A percentile compares a stretch with the other conserved stretches of the same genome.
phyloP scores from a whole-genome alignment of 176 grass and related monocot genomes.

The Carex parvula region DNA sequence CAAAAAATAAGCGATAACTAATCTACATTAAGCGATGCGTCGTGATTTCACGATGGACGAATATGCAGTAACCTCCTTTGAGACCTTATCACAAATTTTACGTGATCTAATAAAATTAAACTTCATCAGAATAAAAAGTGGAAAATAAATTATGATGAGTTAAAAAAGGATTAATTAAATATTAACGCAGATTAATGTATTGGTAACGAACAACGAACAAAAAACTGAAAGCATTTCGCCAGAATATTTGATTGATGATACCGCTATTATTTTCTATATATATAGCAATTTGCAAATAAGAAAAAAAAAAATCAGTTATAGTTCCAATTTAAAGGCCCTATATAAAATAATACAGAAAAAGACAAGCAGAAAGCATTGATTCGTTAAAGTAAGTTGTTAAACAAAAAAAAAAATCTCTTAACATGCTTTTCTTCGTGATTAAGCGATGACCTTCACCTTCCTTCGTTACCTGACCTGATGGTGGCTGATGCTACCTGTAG shows the following conservation, averaged over 20 bases:
- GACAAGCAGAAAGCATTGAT: conserved; percentile 1
- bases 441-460: conserved; percentile 23
- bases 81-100: neutral
- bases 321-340: neutral
- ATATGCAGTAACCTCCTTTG: neutral
- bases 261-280: neutral
- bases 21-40: neutral
- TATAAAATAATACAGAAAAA: neutral
- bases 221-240: neutral
- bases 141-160: neutral
- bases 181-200: neutral
- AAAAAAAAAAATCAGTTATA: neutral
- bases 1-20: no score
- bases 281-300: neutral
- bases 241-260: neutral
- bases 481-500: neutral
- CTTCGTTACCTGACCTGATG: neutral
- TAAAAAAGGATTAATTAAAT: neutral
- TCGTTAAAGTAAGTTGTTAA: conserved; percentile 10
- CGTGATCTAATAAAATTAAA: neutral
- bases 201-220: neutral
- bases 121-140: neutral
- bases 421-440: conserved; percentile 42
- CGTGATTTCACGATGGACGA: neutral
- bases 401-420: neutral